Percentiles rank a stretch among this genome's conserved stretches.
Conservation (phyloP, 1,284 basidiomycete genomes). For the Tilletia horrida region DNA sequence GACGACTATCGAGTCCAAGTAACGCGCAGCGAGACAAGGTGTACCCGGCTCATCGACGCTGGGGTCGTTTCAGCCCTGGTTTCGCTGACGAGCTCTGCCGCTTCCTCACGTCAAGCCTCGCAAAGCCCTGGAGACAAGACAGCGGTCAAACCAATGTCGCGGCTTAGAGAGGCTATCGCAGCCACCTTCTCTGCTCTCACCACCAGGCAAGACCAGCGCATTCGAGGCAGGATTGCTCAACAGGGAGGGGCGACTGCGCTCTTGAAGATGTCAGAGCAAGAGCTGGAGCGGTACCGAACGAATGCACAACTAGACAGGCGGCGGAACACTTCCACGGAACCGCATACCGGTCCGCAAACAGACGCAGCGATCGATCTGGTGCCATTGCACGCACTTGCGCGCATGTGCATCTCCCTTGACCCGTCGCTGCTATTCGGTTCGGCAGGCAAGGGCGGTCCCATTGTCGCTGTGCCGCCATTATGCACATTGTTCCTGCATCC, state of each 20-base stretch:
- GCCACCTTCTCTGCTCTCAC: conserved; percentile 21
- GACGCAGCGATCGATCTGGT: conserved; percentile 56
- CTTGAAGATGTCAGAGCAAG: conserved; percentile 58
- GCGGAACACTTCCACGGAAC: neutral
- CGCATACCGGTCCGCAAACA: neutral
- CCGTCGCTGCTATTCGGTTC: conserved; percentile 80
- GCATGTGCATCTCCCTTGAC: conserved; percentile 84
- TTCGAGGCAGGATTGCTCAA: conserved; percentile 75
- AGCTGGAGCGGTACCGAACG: neutral
- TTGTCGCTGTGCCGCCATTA: neutral
- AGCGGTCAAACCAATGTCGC: neutral
- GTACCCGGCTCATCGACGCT: conserved; percentile 32
- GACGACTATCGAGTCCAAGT: conserved; percentile 22
- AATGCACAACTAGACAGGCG: neutral
- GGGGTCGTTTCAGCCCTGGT: conserved; percentile 34
- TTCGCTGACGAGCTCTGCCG: conserved; percentile 22
- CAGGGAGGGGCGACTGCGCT: conserved; percentile 76
- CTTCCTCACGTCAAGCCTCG: neutral
- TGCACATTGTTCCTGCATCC: conserved; percentile 11
- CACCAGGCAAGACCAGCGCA: conserved; percentile 64
- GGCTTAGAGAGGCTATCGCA: conserved; percentile 27
- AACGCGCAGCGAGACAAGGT: conserved; percentile 26
- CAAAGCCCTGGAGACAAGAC: no score
- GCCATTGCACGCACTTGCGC: conserved; percentile 78
- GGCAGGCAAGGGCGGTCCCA: conserved; percentile 61